These are phyloP conservation scores for Trichoderma parareesei DNA, from an alignment of 495 filamentous ascomycete species.

Conservation along the genomic window DNA sequence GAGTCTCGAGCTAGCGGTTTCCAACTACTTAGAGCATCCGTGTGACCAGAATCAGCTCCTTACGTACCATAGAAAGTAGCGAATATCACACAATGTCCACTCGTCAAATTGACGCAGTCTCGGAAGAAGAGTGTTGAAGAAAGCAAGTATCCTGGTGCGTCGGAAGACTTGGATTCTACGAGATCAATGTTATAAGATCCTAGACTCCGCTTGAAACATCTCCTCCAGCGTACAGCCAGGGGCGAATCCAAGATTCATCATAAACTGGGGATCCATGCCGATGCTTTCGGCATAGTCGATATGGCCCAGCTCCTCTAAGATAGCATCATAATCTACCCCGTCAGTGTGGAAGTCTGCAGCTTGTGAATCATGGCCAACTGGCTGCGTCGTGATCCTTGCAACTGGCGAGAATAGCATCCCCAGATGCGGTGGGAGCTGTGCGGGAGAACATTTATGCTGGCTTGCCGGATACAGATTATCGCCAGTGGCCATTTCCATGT, in stretches of 20 bases:
- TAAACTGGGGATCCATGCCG: conserved; percentile 27
- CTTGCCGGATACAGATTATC: background rate
- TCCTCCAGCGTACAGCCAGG: conserved; percentile 26
- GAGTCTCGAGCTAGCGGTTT: background rate
- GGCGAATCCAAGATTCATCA: conserved; percentile 55
- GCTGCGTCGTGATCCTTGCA: conserved; percentile 12
- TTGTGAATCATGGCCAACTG: conserved; percentile 14
- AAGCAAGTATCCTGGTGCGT: background rate
- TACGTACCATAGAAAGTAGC: background rate
- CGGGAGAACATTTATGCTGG: conserved; percentile 8
- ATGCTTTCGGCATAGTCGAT: conserved; percentile 53
- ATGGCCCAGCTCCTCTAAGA: conserved; percentile 55
- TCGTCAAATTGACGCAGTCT: too few species aligned
- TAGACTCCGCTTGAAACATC: conserved; percentile 18
- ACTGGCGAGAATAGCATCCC: conserved; percentile 14
- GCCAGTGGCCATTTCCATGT: background rate
- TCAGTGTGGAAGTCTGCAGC: background rate
- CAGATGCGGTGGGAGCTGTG: background rate
- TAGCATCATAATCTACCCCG: conserved; percentile 44
- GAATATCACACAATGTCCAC: background rate
- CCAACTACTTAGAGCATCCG: background rate
- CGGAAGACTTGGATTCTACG: background rate
- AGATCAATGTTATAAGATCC: background rate
- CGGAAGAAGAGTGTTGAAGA: too few species aligned
- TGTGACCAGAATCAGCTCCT: background rate